phyloP scores from a whole-genome alignment of 2,329 filamentous ascomycete species.

The Aotearoamyces nothofagi region DNA sequence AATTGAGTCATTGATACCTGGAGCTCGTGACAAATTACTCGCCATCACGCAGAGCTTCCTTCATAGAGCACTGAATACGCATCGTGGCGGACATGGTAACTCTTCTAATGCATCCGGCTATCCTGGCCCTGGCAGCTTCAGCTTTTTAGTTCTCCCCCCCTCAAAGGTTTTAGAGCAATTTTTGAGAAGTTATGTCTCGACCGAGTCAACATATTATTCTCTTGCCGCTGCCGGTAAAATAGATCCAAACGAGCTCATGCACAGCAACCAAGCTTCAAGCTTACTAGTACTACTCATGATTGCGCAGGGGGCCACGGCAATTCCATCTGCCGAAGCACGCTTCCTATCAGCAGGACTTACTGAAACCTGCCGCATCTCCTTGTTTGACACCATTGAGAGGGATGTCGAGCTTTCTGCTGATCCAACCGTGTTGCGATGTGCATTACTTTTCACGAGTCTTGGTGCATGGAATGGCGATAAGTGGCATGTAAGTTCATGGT shows the following conservation, averaged over 20 bases:
- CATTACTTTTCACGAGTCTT: constrained; percentile 50
- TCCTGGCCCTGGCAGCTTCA: constrained; percentile 29
- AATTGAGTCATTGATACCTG: constrained; percentile 28
- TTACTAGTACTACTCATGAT: constrained; percentile 58
- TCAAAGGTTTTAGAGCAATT: constrained; percentile 53
- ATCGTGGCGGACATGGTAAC: constrained; percentile 32
- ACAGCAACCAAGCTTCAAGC: constrained; percentile 49
- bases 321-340: constrained; percentile 47
- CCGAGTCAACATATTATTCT: constrained; percentile 50
- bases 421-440: constrained; percentile 46
- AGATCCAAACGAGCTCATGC: constrained; percentile 52
- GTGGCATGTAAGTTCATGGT: too few species aligned
- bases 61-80: constrained; percentile 55
- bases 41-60: constrained; percentile 57
- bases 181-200: constrained; percentile 48
- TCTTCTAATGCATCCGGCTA: constrained; percentile 6
- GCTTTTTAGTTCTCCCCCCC: constrained; percentile 51
- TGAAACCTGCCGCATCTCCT: constrained; percentile 56
- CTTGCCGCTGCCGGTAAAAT: constrained; percentile 42
- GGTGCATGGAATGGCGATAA: constrained; percentile 64
- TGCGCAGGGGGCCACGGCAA: constrained; percentile 52
- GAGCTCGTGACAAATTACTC: constrained; percentile 53
- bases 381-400: constrained; percentile 59
- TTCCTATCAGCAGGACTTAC: constrained; percentile 51
- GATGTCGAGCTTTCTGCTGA: constrained; percentile 54